Conservation (phyloP, 1,139 yeast species). For the Suhomyces anneliseae region DNA sequence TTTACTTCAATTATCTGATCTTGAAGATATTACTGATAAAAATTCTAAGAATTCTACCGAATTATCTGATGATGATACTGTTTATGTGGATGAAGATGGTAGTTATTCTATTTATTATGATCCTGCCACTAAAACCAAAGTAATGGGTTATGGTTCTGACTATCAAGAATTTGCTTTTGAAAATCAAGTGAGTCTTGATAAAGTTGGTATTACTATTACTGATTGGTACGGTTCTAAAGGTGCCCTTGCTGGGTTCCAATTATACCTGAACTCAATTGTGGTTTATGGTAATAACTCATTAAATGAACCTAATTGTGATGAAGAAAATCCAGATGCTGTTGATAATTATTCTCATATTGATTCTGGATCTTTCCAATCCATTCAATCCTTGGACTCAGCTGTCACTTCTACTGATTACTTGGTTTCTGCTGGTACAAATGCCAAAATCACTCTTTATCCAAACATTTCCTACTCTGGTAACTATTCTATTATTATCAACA, state of each 20-base stretch:
- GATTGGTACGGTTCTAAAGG: constrained; percentile 72
- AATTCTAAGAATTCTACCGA: constrained; percentile 24
- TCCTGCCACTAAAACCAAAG: constrained; percentile 42
- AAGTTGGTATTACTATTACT: constrained; percentile 63
- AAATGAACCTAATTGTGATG: constrained; percentile 64
- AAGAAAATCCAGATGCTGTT: constrained; percentile 18
- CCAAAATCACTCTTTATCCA: constrained; percentile 64
- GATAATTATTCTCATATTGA: constrained; percentile 32
- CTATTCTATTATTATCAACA: constrained; percentile 68
- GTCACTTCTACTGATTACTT: constrained; percentile 29
- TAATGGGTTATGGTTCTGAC: constrained; percentile 46
- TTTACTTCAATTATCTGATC: constrained; percentile 35
- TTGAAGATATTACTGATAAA: constrained; percentile 24
- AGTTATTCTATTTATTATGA: constrained; percentile 40
- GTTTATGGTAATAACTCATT: constrained; percentile 73
- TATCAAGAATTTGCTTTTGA: constrained; percentile 84
- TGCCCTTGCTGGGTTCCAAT: constrained; percentile 69
- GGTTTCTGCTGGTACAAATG: constrained; percentile 31
- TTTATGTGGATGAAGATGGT: constrained; percentile 38
- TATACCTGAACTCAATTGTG: constrained; percentile 61
- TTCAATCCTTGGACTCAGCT: constrained; percentile 20
- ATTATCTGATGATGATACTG: constrained; percentile 23
- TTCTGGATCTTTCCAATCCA: constrained; percentile 36
- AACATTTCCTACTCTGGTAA: constrained; percentile 73
- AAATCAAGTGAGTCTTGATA: constrained; percentile 61